Evolutionary conservation across 1,284 basidiomycete genomes (phyloP).

Genomic region (Sporisorium scitamineum): DNA sequence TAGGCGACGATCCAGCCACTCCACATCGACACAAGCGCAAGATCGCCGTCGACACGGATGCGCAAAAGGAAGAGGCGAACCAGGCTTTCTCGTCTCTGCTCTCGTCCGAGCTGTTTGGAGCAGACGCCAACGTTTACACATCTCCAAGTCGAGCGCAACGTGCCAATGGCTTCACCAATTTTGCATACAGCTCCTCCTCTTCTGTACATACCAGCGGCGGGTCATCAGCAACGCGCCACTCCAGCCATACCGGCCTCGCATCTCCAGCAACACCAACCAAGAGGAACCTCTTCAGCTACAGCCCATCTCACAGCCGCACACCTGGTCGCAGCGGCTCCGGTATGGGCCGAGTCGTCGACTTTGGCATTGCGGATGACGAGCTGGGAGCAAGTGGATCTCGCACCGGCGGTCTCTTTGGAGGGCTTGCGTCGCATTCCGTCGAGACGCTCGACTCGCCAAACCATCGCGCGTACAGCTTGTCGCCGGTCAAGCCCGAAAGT

Average conservation of each 20-base stretch:
- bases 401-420: slow-evolving; percentile 56
- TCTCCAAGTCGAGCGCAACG: slow-evolving; percentile 40
- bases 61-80: slow-evolving; percentile 70
- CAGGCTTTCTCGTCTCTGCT: slow-evolving; percentile 73
- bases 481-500: slow-evolving; percentile 86
- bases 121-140: slow-evolving; percentile 21
- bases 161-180: slow-evolving; percentile 32
- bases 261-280: slow-evolving; percentile 66
- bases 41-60: slow-evolving; percentile 59
- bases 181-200: slow-evolving; percentile 46
- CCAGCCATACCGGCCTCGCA: slow-evolving; percentile 36
- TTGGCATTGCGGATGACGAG: slow-evolving; percentile 46
- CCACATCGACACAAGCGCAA: slow-evolving; percentile 61
- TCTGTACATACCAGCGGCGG: slow-evolving; percentile 49
- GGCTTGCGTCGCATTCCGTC: slow-evolving; percentile 32
- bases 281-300: slow-evolving; percentile 72
- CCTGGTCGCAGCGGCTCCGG: slow-evolving; percentile 47
- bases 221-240: slow-evolving; percentile 43
- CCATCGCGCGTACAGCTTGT: slow-evolving; percentile 89
- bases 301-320: slow-evolving; percentile 48
- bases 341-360: slow-evolving; percentile 40
- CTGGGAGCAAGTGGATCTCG: slow-evolving; percentile 20
- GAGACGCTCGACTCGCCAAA: slow-evolving; percentile 72
- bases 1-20: slow-evolving; percentile 69
- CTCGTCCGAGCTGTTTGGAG: slow-evolving; percentile 73